Evolutionary conservation across 2,329 filamentous ascomycete species (phyloP).

Genomic region (Neonectria neomacrospora): DNA sequence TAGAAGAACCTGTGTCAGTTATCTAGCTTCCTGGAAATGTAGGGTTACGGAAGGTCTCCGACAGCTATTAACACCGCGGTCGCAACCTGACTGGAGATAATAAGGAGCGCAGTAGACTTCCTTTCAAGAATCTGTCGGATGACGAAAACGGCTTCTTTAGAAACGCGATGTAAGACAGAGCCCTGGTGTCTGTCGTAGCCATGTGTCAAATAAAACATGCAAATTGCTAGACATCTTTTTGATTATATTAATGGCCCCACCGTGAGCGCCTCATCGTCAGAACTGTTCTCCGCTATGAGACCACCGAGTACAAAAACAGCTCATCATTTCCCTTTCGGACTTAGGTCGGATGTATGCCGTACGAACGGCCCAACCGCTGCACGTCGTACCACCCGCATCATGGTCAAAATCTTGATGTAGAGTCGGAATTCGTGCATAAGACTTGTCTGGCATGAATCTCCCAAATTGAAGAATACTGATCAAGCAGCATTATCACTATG

Average conservation of each 20-base stretch:
- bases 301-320: neutral
- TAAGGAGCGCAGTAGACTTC: too few species aligned
- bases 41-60: too few species aligned
- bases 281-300: neutral
- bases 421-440: neutral
- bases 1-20: constrained; percentile 61
- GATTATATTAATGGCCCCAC: too few species aligned
- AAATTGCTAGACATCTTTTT: too few species aligned
- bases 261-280: neutral
- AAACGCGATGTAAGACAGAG: too few species aligned
- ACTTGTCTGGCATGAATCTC: neutral
- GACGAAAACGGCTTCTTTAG: too few species aligned
- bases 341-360: neutral
- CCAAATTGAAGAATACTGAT: neutral
- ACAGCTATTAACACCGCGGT: too few species aligned
- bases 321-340: neutral
- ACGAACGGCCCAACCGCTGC: neutral
- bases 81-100: too few species aligned
- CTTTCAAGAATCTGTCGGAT: too few species aligned
- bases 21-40: too few species aligned
- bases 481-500: neutral
- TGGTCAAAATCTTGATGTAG: neutral
- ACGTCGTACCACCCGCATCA: neutral
- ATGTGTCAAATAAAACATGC: too few species aligned
- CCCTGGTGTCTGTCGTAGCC: too few species aligned